These are phyloP conservation scores for Toxicodendron radicans DNA, from an alignment of 345 rosid genomes.

Conservation along the genomic window DNA sequence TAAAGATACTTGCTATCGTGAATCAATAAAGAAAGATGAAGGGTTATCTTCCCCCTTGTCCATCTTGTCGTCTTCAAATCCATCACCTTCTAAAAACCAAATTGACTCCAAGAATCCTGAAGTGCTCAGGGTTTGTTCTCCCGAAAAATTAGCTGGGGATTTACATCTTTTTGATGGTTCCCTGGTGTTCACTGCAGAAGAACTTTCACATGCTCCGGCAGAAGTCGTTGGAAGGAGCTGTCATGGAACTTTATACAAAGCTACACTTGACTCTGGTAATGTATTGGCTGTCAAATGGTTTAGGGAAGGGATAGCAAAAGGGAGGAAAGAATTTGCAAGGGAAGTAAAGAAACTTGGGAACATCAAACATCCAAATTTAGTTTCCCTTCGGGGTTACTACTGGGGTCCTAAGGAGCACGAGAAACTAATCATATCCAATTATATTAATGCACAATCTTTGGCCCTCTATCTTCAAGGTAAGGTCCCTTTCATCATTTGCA, in stretches of 20 bases:
- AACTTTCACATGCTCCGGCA: slow-evolving; percentile 85
- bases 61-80: slow-evolving; percentile 51
- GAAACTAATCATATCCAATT: slow-evolving; percentile 71
- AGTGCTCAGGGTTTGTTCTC: slow-evolving; percentile 45
- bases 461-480: slow-evolving; percentile 83
- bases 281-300: slow-evolving; percentile 80
- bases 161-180: slow-evolving; percentile 69
- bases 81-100: slow-evolving; percentile 50
- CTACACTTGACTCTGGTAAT: slow-evolving; percentile 61
- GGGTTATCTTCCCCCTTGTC: slow-evolving; percentile 53
- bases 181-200: slow-evolving; percentile 64
- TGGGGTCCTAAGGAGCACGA: slow-evolving; percentile 88
- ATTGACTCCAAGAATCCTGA: slow-evolving; percentile 39
- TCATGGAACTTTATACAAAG: slow-evolving; percentile 76
- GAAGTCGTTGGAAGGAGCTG: slow-evolving; percentile 87
- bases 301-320: slow-evolving; percentile 81
- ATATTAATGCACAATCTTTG: slow-evolving; percentile 59
- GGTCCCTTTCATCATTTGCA: background rate
- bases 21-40: slow-evolving; percentile 38
- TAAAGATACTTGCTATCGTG: slow-evolving; percentile 28
- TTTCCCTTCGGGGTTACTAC: slow-evolving; percentile 79
- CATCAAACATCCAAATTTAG: slow-evolving; percentile 84
- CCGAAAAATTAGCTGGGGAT: slow-evolving; percentile 74
- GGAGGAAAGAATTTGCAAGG: slow-evolving; percentile 78
- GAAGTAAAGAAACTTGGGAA: slow-evolving; percentile 84